These are phyloP conservation scores for Ophiostoma pallidulum DNA, from an alignment of 2,329 filamentous ascomycete genomes.

Conservation along the genomic window DNA sequence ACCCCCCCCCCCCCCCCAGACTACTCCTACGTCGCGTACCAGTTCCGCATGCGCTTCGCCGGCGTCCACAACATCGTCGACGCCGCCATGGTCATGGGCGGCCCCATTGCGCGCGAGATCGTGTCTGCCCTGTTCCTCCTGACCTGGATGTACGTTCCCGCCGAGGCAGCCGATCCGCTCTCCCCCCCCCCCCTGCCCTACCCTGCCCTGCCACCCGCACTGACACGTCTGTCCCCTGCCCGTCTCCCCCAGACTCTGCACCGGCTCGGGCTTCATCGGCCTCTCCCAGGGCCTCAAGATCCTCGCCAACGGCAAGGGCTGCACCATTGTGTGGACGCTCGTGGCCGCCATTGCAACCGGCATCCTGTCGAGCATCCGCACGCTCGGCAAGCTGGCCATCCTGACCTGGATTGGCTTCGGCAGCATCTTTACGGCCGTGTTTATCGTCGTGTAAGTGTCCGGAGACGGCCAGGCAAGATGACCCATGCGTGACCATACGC, in stretches of 20 bases:
- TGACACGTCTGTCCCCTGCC: too few species aligned
- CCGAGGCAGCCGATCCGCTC: too few species aligned
- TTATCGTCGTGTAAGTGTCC: slow-evolving; percentile 37
- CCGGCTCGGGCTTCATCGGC: slow-evolving; percentile 10
- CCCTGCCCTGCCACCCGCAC: too few species aligned
- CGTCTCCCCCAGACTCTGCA: slow-evolving; percentile 1
- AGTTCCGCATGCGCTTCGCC: slow-evolving; percentile 30
- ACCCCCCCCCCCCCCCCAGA: slow-evolving; percentile 20
- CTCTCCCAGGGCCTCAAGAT: slow-evolving; percentile 43
- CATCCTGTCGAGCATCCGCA: slow-evolving; percentile 42
- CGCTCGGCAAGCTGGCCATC: slow-evolving; percentile 52
- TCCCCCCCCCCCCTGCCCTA: too few species aligned
- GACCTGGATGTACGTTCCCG: slow-evolving; percentile 1
- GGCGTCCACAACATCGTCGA: slow-evolving; percentile 37
- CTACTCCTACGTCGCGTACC: slow-evolving; percentile 31
- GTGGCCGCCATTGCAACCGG: slow-evolving; percentile 42
- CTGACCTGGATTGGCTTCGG: slow-evolving; percentile 52
- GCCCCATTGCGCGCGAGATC: slow-evolving; percentile 40
- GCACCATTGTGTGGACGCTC: slow-evolving; percentile 49
- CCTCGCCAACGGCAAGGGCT: slow-evolving; percentile 46
- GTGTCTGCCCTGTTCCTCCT: slow-evolving; percentile 2
- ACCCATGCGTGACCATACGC: too few species aligned
- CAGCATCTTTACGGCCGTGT: slow-evolving; percentile 48
- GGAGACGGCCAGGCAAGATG: too few species aligned
- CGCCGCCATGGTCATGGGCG: slow-evolving; percentile 49